Base-by-base conservation (phyloP, 2,329 filamentous ascomycete species). In the Zarea fungicola region DNA sequence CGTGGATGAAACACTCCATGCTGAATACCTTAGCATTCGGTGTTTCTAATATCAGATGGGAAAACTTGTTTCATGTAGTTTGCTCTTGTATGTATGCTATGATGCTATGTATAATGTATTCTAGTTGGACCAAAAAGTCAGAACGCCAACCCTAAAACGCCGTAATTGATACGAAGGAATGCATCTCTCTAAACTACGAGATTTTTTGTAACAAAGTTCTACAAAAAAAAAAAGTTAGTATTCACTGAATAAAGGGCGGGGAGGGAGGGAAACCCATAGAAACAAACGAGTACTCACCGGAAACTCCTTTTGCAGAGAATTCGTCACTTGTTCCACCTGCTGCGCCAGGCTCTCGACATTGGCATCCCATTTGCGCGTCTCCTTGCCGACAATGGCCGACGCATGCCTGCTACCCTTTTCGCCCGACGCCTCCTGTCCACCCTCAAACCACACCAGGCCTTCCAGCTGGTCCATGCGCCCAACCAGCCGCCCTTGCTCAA, bases 381-480 rank as follows among this genome's bases (percentile, higher is more conserved):
- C 85, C 64, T 78, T 81, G 51, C 81, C 85, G 3, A 83, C 78
- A 4, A 79, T 66, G 18, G 79, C 76, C 49, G 81, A 78, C 41
- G 84, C 80, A 23, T 81, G 75, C n/a, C 80, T 77, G 51, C 81
- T 87, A 47, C 81, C 81, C 60, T 83, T 83, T 63, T 84, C 76
- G 1, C 83, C 84, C 3, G 80, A 84, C 7, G 82, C 84, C 60
- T 89, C 85, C n/a, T n/a, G n/a, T 26, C 81, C 81, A 61, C 68
- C 74, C 67, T 93, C 88, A 63, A 99, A 99, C 71, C 84, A 90
- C 52, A 99, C 91, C 10, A 91, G 72, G 13, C 86, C 79, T 49
- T 90, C 88, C 50, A 99, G 91, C 72, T 99, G 93, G 67, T 99
- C 92, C 60, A 99, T 97, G 50, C 85, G 83, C 7, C 92, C 93